A percentile compares a stretch with the other conserved stretches of the same genome.
These are phyloP conservation scores for Ottelia alismoides DNA, from an alignment of 106 monocot genomes.

Conservation along the genomic window DNA sequence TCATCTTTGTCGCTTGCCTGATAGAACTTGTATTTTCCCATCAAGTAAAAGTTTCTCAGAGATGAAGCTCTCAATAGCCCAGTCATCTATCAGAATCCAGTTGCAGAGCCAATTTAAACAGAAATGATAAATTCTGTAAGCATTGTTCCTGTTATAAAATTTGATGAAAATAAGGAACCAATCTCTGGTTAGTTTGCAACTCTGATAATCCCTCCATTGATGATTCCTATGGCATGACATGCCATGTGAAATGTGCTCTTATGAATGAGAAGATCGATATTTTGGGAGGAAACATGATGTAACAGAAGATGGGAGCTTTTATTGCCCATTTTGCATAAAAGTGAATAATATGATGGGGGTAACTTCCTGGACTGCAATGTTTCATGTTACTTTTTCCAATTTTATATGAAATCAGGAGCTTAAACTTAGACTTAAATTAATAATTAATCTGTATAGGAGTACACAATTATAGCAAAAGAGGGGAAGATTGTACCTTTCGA, in stretches of 20 bases:
- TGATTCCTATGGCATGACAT: constrained; percentile 64
- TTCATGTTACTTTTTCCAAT: too few species aligned
- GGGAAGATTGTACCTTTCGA: too few species aligned
- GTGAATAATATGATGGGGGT: constrained; percentile 32
- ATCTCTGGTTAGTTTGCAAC: constrained; percentile 67
- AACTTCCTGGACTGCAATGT: too few species aligned
- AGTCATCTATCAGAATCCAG: constrained; percentile 39
- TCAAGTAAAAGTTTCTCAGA: background rate
- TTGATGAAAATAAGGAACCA: constrained; percentile 93
- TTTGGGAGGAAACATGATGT: constrained; percentile 6
- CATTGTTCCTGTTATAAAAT: constrained; percentile 70
- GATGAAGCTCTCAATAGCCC: constrained; percentile 6
- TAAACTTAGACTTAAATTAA: too few species aligned
- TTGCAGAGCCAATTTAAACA: constrained; percentile 42
- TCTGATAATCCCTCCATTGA: constrained; percentile 26
- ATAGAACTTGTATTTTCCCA: constrained; percentile 6
- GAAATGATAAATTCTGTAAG: constrained; percentile 46
- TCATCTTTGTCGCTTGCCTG: constrained; percentile 44
- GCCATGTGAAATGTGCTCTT: constrained; percentile 75
- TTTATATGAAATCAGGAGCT: too few species aligned
- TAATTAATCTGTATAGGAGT: too few species aligned
- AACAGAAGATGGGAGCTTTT: constrained; percentile 59
- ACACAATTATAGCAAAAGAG: too few species aligned
- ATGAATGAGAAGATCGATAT: constrained; percentile 48
- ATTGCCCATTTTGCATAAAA: constrained; percentile 54